Percentiles rank a stretch among this genome's conserved stretches.
Evolutionary conservation across 148 eudicot genomes (phyloP).

Genomic region (Camellia sinensis): DNA sequence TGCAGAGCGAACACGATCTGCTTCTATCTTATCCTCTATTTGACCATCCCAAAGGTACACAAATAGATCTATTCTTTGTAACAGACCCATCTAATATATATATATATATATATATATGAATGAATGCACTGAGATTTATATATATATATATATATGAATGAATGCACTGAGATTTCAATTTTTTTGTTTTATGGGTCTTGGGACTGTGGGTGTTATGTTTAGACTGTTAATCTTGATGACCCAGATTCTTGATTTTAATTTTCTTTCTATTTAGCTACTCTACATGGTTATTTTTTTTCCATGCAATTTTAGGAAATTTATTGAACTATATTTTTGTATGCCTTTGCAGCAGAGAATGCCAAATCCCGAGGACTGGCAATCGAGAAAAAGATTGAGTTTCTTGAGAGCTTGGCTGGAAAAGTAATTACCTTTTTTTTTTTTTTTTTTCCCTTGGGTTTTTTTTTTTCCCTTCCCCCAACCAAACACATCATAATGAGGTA

Average conservation of each 20-base stretch:
- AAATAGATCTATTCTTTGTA: not conserved
- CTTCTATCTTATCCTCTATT: slow-evolving; percentile 53
- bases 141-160: no score
- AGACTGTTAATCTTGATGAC: no score
- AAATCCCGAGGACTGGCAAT: slow-evolving; percentile 57
- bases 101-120: no score
- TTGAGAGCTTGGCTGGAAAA: slow-evolving; percentile 65
- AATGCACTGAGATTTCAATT: no score
- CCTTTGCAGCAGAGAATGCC: slow-evolving; percentile 44
- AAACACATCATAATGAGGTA: no score
- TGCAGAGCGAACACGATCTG: slow-evolving; percentile 51
- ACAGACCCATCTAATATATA: no score
- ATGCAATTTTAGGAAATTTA: not conserved
- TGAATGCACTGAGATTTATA: no score
- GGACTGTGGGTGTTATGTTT: no score
- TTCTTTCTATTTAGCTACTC: not conserved
- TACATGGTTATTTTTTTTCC: not conserved
- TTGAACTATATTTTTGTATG: not conserved
- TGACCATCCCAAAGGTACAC: slow-evolving; percentile 47
- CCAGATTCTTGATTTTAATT: no score
- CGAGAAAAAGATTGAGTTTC: slow-evolving; percentile 77
- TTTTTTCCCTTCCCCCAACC: no score
- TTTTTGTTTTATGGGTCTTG: no score
- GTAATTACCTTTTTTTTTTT: slow-evolving; percentile 32
- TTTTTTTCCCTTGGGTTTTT: not conserved